phyloP scores from a whole-genome alignment of 208 protist species.

The Crithidia brevicula region DNA sequence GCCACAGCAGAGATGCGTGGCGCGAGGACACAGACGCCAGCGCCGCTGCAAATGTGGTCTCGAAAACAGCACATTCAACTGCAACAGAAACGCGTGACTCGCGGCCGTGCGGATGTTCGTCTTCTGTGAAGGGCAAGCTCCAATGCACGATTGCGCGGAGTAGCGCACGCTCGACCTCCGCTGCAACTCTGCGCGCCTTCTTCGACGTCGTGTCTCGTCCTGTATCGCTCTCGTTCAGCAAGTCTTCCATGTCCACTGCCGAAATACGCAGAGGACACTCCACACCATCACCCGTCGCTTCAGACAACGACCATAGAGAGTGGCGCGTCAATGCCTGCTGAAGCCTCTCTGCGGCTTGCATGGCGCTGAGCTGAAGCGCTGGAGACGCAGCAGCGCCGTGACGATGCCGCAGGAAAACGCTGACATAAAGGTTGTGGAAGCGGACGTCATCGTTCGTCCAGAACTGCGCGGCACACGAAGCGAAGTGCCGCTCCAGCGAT shows the following conservation, averaged over 20 bases:
- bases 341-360: constrained; percentile 7
- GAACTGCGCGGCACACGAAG: neutral
- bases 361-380: neutral
- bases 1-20: constrained; percentile 8
- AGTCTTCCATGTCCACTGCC: constrained; percentile 1
- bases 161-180: constrained; percentile 5
- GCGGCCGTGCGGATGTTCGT: neutral
- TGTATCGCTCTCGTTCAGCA: constrained; percentile 5
- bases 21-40: neutral
- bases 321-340: constrained; percentile 10
- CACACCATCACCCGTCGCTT: too few relatives aligned
- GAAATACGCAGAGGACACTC: too few relatives aligned
- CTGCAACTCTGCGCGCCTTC: neutral
- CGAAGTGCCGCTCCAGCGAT: neutral
- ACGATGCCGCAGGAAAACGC: neutral
- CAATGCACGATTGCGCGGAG: neutral
- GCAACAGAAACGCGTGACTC: neutral
- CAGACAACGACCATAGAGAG: too few relatives aligned
- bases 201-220: too few relatives aligned
- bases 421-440: constrained; percentile 23
- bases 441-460: constrained; percentile 16
- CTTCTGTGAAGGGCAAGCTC: neutral
- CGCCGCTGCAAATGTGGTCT: neutral
- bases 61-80: neutral
- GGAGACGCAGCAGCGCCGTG: neutral